Base-by-base conservation (phyloP, 306 rosid species). In the Vachellia collinsii region DNA sequence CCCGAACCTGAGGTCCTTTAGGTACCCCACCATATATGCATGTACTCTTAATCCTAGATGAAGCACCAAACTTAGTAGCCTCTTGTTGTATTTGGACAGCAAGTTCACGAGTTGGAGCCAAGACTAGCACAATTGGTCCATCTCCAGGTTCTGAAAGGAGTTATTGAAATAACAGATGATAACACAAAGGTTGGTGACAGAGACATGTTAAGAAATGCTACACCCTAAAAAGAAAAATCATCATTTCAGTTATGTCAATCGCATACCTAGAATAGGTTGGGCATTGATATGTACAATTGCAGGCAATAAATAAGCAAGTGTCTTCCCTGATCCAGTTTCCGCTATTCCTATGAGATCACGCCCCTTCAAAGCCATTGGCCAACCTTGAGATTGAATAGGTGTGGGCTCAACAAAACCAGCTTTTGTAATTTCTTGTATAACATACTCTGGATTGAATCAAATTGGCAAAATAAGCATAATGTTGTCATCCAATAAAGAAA, bases 1-100 rank as follows among this genome's bases (percentile, higher is more conserved):
- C 99, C 66, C 98, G 97, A 82, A 96, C 97, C 87, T 96, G 99
- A 80, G 99, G 99, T 67, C 98, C 99, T 87, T 93, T 95, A n/a
- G 99, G 99, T 81, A 96, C 99, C 66, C 99, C 99, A 34, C 99
- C 99, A 72, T 93, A 96, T 13, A 96, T 86, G 84, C 99, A 96
- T n/a, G 99, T 96, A 75, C 87, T 89, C 91, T 96, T 96, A 81
- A 96, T 92, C 88, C 90, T 93, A 7, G 99, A 96, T 14, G 97
- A 96, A n/a, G 99, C 86, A 70, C 99, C 99, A 87, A 96, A 96
- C 84, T 96, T 96, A 58, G 97, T 84, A 75, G 94, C 85, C 86
- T 96, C 98, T 78, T 96, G 97, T 80, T 95, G 97, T 77, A 96
- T 96, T 86, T 93, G 99, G 59, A 96, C 98, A 0, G 99, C 99